Base-by-base conservation (phyloP, 441 rosid genomes). In the Corymbia citriodora region DNA sequence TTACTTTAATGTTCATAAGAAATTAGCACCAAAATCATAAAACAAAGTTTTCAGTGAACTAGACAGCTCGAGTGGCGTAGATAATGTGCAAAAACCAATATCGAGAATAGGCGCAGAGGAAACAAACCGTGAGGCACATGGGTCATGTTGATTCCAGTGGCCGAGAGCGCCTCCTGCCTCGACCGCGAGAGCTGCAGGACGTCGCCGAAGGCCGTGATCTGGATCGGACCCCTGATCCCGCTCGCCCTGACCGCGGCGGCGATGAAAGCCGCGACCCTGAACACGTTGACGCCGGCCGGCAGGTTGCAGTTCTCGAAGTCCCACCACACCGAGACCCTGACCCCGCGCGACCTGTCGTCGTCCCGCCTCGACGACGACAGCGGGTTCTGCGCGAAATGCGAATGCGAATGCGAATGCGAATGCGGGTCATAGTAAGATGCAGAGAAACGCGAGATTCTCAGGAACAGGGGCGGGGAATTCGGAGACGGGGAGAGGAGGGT, bases 291-390 rank as follows among this genome's bases (percentile, higher is more conserved):
- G 33, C 96, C 98, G 8, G 91, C 90, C 33, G 98, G 98, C 57
- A 95, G 48, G 89, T 88, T 23, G 90, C 99, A 97, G 90, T 96
- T 97, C 97, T 97, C 99, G 90, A 98, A 97, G 93, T 97, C 99
- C 99, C 99, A 98, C 99, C 99, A 97, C n/a, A 98, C 99, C 10
- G 94, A 93, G 54, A 98, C 98, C 93, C 94, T 93, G 55, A 98
- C 95, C 52, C 88, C 91, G 52, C 95, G 92, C 7, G 96, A 94
- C 63, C 91, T 95, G 57, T 95, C 97, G 10, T 96, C 96, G 14
- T 93, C 88, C 72, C 92, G 92, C 79, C 92, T 86, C 21, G 91
- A 3, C 85, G 17, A 12, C 23, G 90, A 12, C 33, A 9, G 17
- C n/a, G n/a, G 53, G n/a, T 25, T 12, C 36, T 57, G 54, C 36